These are phyloP conservation scores for Senna tora DNA, from an alignment of 306 rosid species.

Conservation along the genomic window DNA sequence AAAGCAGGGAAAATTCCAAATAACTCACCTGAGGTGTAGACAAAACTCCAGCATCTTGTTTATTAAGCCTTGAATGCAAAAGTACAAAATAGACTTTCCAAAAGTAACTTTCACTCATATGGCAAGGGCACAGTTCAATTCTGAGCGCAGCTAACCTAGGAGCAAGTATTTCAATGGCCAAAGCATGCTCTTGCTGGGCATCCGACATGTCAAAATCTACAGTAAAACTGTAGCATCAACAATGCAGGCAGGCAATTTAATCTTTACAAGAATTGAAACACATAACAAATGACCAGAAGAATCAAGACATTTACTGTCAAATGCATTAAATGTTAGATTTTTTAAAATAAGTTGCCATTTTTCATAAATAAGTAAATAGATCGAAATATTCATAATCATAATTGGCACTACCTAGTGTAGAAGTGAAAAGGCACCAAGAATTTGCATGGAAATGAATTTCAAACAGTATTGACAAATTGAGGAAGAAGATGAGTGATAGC, in stretches of 20 bases:
- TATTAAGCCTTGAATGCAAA: constrained; percentile 85
- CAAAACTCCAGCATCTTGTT: constrained; percentile 78
- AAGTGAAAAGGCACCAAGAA: neutral
- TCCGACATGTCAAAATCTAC: constrained; percentile 88
- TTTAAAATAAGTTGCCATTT: neutral
- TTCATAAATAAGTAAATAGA: neutral
- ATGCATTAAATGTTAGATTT: neutral
- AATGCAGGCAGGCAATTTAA: neutral
- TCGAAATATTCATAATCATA: neutral
- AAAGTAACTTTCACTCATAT: constrained; percentile 91
- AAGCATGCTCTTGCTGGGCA: constrained; percentile 74
- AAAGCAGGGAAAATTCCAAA: constrained; percentile 22
- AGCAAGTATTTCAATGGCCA: constrained; percentile 69
- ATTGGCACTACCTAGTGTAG: too few relatives aligned
- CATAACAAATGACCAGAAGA: constrained; percentile 14
- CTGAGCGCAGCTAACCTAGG: constrained; percentile 96
- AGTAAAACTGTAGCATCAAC: constrained; percentile 38
- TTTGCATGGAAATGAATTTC: neutral
- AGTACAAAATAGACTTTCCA: constrained; percentile 98
- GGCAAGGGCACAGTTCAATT: constrained; percentile 91
- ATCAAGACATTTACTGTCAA: neutral
- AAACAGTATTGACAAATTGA: neutral
- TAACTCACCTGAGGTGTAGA: constrained; percentile 77
- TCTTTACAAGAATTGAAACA: neutral
- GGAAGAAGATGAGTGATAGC: neutral